These are phyloP conservation scores for Jacaranda mimosifolia DNA, from an alignment of 257 asterid species.

Conservation along the genomic window DNA sequence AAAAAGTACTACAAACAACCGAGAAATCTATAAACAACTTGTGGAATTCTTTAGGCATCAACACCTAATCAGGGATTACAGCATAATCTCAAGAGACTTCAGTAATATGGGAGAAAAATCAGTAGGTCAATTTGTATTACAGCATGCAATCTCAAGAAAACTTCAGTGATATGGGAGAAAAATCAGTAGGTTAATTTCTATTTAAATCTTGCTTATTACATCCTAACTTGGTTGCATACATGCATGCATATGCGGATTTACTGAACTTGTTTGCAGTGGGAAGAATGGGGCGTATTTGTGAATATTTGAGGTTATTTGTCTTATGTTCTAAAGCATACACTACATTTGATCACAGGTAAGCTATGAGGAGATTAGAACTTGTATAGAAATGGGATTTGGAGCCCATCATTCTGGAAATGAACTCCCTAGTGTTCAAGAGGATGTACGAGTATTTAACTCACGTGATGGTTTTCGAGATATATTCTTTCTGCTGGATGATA, in stretches of 20 bases:
- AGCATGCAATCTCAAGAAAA: background rate
- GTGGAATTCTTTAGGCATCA: constrained; percentile 2
- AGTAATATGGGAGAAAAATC: background rate
- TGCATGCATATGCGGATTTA: background rate
- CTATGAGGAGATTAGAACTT: constrained; percentile 60
- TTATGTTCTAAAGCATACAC: background rate
- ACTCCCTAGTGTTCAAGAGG: constrained; percentile 37
- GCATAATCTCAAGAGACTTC: background rate
- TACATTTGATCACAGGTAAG: constrained; percentile 52
- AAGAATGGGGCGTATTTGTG: background rate
- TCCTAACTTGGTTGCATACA: constrained; percentile 14
- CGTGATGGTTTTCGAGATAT: constrained; percentile 43
- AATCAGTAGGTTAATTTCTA: background rate
- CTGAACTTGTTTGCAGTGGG: background rate
- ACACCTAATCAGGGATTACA: background rate
- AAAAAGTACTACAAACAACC: background rate
- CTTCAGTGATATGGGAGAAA: background rate
- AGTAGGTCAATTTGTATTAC: background rate
- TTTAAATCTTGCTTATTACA: background rate
- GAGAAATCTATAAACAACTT: background rate
- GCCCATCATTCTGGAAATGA: constrained; percentile 37
- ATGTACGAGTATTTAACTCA: constrained; percentile 41
- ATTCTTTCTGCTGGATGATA: constrained; percentile 54
- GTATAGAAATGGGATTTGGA: constrained; percentile 64
- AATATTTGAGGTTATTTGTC: constrained; percentile 21